phyloP scores from a whole-genome alignment of 2,329 filamentous ascomycete species.

The Albophoma yamanashiensis region DNA sequence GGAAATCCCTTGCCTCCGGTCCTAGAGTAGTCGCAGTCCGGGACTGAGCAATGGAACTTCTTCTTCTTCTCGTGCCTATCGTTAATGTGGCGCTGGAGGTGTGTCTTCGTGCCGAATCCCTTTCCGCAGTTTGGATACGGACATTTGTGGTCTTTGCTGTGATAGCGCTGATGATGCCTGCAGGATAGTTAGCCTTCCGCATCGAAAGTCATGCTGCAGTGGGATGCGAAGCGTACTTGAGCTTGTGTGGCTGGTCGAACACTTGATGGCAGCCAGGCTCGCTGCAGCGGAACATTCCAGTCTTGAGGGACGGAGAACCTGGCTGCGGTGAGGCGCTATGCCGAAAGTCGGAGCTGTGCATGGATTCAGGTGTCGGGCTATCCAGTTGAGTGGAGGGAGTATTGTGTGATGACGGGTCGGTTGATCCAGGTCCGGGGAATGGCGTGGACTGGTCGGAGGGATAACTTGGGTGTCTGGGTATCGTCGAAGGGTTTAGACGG shows the following conservation, averaged over 20 bases:
- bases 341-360: conserved; percentile 22
- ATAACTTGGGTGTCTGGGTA: conserved; percentile 19
- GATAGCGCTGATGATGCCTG: conserved; percentile 50
- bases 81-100: conserved; percentile 51
- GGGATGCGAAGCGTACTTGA: conserved; percentile 32
- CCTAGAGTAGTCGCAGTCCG: conserved; percentile 44
- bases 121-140: conserved; percentile 41
- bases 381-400: conserved; percentile 36
- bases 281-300: conserved; percentile 20
- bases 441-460: conserved; percentile 32
- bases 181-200: not conserved
- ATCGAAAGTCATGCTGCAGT: too few species aligned
- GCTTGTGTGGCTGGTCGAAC: conserved; percentile 49
- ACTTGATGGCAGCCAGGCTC: conserved; percentile 26
- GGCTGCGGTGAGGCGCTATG: conserved; percentile 25
- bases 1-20: conserved; percentile 48
- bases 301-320: conserved; percentile 16
- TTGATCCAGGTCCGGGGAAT: conserved; percentile 25
- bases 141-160: conserved; percentile 49
- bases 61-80: conserved; percentile 50
- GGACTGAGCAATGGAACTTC: conserved; percentile 46
- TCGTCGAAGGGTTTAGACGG: conserved; percentile 11
- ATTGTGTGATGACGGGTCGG: conserved; percentile 28
- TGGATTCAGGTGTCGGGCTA: conserved; percentile 29
- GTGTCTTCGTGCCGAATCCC: conserved; percentile 50